Evolutionary conservation across 129 eudicot genomes (phyloP).

Genomic region (Cynara cardunculus): DNA sequence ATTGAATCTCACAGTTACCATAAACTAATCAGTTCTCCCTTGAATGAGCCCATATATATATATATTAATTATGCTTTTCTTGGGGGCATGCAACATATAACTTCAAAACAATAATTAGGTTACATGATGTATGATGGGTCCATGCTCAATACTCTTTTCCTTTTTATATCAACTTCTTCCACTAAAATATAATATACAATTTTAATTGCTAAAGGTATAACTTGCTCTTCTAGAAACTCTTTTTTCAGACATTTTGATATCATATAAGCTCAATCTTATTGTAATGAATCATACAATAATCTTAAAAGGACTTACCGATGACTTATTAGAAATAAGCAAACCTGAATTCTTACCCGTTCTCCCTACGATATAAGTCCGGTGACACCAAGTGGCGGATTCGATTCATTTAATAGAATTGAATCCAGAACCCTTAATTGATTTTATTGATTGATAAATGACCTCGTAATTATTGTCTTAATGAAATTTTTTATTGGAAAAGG

Average conservation of each 20-base stretch:
- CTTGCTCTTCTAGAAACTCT: too few relatives aligned
- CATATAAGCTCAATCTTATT: too few relatives aligned
- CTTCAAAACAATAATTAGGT: background rate
- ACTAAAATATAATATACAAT: background rate
- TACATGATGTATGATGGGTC: constrained; percentile 1
- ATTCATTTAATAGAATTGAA: background rate
- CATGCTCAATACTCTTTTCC: background rate
- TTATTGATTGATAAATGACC: background rate
- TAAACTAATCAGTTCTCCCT: too few relatives aligned
- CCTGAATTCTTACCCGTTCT: too few relatives aligned
- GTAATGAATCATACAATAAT: too few relatives aligned
- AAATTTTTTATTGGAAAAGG: background rate
- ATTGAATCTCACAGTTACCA: too few relatives aligned
- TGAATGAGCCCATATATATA: background rate
- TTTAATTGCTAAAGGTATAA: background rate
- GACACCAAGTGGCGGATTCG: too few relatives aligned
- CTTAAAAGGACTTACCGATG: too few relatives aligned
- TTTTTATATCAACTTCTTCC: background rate
- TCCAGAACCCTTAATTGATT: background rate
- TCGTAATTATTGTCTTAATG: background rate
- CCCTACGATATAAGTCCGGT: too few relatives aligned
- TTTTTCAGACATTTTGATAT: too few relatives aligned
- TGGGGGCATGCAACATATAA: background rate
- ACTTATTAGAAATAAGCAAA: too few relatives aligned
- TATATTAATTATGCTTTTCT: background rate